These are phyloP conservation scores for Porphyrellus cyaneotinctus DNA, from an alignment of 768 basidiomycete genomes.

Conservation along the genomic window DNA sequence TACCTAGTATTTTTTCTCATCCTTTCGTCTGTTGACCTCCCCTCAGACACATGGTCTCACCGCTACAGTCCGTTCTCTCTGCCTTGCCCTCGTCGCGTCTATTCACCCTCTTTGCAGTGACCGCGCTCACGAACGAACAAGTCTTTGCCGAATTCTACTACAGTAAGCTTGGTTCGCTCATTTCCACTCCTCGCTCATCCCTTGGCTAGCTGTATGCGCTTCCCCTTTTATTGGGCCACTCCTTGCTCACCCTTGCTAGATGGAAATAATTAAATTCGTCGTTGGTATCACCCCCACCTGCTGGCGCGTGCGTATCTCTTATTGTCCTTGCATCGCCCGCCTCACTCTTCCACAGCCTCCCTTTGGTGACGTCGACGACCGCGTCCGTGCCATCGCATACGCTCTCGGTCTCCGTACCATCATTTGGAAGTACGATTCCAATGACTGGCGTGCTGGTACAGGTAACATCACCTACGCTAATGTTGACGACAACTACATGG, in stretches of 20 bases:
- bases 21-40: background rate
- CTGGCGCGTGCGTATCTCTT: slow-evolving; percentile 45
- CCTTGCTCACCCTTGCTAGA: slow-evolving; percentile 23
- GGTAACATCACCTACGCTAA: slow-evolving; percentile 40
- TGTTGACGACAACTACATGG: slow-evolving; percentile 52
- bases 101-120: slow-evolving; percentile 38
- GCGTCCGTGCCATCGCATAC: slow-evolving; percentile 66
- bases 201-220: slow-evolving; percentile 22
- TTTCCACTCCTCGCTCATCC: slow-evolving; percentile 1
- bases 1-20: slow-evolving; percentile 9
- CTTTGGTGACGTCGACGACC: slow-evolving; percentile 69
- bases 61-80: slow-evolving; percentile 41
- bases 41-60: slow-evolving; percentile 32
- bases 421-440: slow-evolving; percentile 69
- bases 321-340: background rate
- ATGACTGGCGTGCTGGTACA: slow-evolving; percentile 66
- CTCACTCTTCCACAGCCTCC: slow-evolving; percentile 43
- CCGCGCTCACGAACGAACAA: slow-evolving; percentile 54
- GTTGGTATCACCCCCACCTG: slow-evolving; percentile 55
- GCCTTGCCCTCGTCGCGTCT: background rate
- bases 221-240: accelerated
- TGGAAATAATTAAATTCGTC: slow-evolving; percentile 52
- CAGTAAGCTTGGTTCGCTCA: slow-evolving; percentile 35
- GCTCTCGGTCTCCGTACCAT: slow-evolving; percentile 67
- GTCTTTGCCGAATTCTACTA: slow-evolving; percentile 80